A percentile compares a stretch with the other conserved stretches of the same genome.
phyloP scores from a whole-genome alignment of 345 rosid species.

The Pseudoturritis turrita region DNA sequence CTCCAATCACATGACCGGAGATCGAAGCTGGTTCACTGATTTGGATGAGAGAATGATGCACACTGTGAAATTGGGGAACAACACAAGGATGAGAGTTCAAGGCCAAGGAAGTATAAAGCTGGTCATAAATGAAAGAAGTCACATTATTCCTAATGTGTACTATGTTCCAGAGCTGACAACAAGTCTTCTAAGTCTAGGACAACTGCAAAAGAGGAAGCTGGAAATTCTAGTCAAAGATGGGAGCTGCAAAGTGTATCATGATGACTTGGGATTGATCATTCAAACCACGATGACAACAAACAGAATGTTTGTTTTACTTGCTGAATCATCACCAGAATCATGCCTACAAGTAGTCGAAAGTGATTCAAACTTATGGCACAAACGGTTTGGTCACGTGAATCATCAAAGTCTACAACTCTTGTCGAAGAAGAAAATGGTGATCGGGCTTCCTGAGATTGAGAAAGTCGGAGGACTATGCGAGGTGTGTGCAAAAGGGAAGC shows the following conservation, averaged over 20 bases:
- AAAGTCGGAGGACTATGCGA: too few relatives aligned
- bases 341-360: background rate
- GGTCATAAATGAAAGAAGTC: background rate
- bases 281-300: background rate
- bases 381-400: background rate
- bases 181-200: background rate
- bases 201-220: too few relatives aligned
- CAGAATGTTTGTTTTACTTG: too few relatives aligned
- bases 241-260: background rate
- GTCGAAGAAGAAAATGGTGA: too few relatives aligned
- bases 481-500: background rate
- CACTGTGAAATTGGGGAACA: background rate
- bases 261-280: background rate
- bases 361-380: background rate
- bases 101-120: background rate
- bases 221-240: background rate
- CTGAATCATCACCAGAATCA: too few relatives aligned
- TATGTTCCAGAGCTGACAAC: background rate
- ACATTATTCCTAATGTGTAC: background rate
- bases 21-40: background rate
- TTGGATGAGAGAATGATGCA: background rate
- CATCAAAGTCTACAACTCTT: too few relatives aligned
- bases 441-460: background rate
- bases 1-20: constrained; percentile 3
- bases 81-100: background rate